Conservation (phyloP, 2,329 filamentous ascomycete species). For the Geosmithia flava region DNA sequence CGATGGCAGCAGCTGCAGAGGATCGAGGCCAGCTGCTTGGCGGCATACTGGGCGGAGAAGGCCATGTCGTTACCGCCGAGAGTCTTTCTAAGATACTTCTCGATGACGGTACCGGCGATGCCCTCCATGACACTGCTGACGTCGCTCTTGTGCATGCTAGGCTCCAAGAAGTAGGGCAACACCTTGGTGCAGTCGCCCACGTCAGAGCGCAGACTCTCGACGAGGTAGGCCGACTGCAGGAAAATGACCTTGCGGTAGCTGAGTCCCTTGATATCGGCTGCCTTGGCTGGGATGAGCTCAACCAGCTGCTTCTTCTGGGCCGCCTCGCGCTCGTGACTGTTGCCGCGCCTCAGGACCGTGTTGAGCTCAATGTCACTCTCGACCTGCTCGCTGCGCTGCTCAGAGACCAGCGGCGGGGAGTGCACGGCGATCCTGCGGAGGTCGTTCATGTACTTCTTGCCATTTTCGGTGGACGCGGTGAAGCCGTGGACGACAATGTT, state of each 20-base stretch:
- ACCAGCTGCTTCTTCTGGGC: slow-evolving; percentile 71
- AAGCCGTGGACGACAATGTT: slow-evolving; percentile 95
- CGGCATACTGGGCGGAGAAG: slow-evolving; percentile 88
- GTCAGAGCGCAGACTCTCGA: slow-evolving; percentile 78
- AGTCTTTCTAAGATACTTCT: slow-evolving; percentile 67
- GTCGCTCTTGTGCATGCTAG: slow-evolving; percentile 57
- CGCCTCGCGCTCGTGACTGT: slow-evolving; percentile 63
- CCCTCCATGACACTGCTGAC: slow-evolving; percentile 54
- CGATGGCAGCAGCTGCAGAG: slow-evolving; percentile 89
- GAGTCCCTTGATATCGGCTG: slow-evolving; percentile 66
- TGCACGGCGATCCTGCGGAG: slow-evolving; percentile 76
- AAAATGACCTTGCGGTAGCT: slow-evolving; percentile 90
- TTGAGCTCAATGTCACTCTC: slow-evolving; percentile 97
- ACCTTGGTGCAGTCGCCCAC: slow-evolving; percentile 84
- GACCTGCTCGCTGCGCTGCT: slow-evolving; percentile 77
- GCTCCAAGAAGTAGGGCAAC: slow-evolving; percentile 88
- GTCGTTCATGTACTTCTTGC: slow-evolving; percentile 61
- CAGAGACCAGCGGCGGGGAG: slow-evolving; percentile 76
- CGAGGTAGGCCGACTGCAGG: slow-evolving; percentile 76
- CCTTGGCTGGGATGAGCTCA: slow-evolving; percentile 61
- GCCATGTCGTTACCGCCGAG: slow-evolving; percentile 57
- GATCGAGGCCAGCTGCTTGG: slow-evolving; percentile 72
- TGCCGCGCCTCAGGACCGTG: slow-evolving; percentile 77
- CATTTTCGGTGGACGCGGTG: slow-evolving; percentile 58
- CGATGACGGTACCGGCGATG: slow-evolving; percentile 55